Base-by-base conservation (phyloP, 2,329 filamentous ascomycete genomes). In the Ophiostoma perfectum region DNA sequence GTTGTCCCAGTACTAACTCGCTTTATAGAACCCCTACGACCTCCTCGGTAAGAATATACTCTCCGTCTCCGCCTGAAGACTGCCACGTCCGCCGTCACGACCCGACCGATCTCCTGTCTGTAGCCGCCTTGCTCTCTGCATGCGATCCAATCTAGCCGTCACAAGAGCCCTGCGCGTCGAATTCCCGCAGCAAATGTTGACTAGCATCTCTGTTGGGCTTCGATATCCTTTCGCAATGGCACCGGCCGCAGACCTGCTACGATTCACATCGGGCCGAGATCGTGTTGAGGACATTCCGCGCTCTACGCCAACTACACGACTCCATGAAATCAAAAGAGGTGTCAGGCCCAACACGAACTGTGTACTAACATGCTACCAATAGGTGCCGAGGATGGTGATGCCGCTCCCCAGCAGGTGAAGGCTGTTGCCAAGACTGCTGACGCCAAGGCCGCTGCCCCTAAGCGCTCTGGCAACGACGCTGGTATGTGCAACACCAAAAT, bases 21-120 rank as follows among this genome's bases (percentile, higher is more conserved):
- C 64, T 42, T 52, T 55, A 39, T 75, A 98, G 95, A 99, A 99
- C 87, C 89, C 91, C 78, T 98, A 91, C 87, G 94, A 95, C 87
- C 90, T 96, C 84, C 92, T 99, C 87, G 94, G 95, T 98, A 96
- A 72, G 70, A 62, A 67, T 8, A 12, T 36, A 41, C 39, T n/a
- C 27, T 16, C 16, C 55, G 9, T 5, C 62, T 14, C 49, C 42
- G 2, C n/a, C 39, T 9, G 9, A 42, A 36, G 16, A 38, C n/a
- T 49, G 11, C 11, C 6, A 11, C 27, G 18, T 49, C 12, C 27
- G 14, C 38, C n/a, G 42, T 38, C 36, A 27, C 42, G 11, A 27
- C 12, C 38, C 44, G n/a, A n/a, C 8, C 38, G 42, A 47, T 12
- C 1, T 27, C 27, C 27, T 52, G n/a, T 44, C 67, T 66, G 41